These are phyloP conservation scores for Sclerotinia nivalis DNA, from an alignment of 2,329 filamentous ascomycete genomes.

Conservation along the genomic window DNA sequence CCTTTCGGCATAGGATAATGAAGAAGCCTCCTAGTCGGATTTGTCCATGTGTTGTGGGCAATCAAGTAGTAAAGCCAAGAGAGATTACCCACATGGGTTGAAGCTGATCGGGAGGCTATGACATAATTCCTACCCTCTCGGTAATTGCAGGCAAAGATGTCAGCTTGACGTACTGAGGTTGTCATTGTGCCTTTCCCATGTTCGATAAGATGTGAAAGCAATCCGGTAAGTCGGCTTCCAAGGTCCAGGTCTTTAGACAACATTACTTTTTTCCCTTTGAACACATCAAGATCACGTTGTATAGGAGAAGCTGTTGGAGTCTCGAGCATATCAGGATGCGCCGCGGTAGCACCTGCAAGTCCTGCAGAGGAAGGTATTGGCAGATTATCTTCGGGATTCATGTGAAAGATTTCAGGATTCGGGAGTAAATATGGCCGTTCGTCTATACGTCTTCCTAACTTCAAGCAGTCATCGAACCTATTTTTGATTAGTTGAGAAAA, in stretches of 20 bases:
- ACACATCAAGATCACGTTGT: slow-evolving; percentile 66
- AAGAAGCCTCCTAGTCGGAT: slow-evolving; percentile 75
- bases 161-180: slow-evolving; percentile 64
- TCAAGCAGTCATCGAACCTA: slow-evolving; percentile 96
- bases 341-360: slow-evolving; percentile 66
- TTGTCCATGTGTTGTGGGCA: slow-evolving; percentile 84
- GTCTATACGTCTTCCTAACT: slow-evolving; percentile 85
- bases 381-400: slow-evolving; percentile 56
- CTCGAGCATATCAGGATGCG: slow-evolving; percentile 47
- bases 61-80: slow-evolving; percentile 94
- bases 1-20: slow-evolving; percentile 83
- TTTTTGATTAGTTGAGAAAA: slow-evolving; percentile 33
- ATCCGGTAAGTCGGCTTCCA: slow-evolving; percentile 62
- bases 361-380: slow-evolving; percentile 58
- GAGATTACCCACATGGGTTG: slow-evolving; percentile 86
- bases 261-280: slow-evolving; percentile 75
- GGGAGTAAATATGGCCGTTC: slow-evolving; percentile 85
- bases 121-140: slow-evolving; percentile 80
- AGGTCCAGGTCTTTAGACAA: slow-evolving; percentile 75
- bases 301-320: slow-evolving; percentile 48
- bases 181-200: slow-evolving; percentile 72
- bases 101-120: slow-evolving; percentile 65
- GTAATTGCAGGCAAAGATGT: slow-evolving; percentile 86
- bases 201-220: slow-evolving; percentile 69
- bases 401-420: slow-evolving; percentile 77